Evolutionary conservation across 768 basidiomycete species (phyloP), one percentile per base, ranked within the genome.

Genomic region (Mycena polygramma): DNA sequence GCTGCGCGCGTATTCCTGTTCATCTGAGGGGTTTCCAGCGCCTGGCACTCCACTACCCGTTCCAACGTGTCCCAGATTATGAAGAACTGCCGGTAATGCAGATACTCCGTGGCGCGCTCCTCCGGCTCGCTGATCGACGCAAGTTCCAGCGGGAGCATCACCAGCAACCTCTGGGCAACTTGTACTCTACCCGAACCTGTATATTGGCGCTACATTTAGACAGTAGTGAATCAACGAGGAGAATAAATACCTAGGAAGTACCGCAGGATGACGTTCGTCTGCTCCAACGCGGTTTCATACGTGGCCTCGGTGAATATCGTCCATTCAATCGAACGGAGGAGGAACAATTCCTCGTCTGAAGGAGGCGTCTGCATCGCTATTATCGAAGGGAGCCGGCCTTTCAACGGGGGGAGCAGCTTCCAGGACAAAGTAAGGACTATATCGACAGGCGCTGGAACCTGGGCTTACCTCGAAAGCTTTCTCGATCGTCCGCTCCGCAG

Each of bases 261-360:
- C 19, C 97, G 90, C 66, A 96, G 77, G 68, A 98, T 93, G 48
- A 93, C 91, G 67, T 97, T 97, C 1, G 94, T 91, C 75, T 96
- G 94, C 75, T 93, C 90, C 11, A 98, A 82, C 0, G 96, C 97
- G 8, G 91, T 91, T 14, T 85, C 82, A 71, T 92, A 90, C 1
- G 97, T 99, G 7, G 86, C 81, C 39, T 90, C 88, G 73, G 87
- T 84, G 77, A 94, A 93, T 0, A 90, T 92, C 60, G 97, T 93
- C 97, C 97, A 99, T 76, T 99, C 97, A 57, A 98, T 91, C 0
- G 94, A 94, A 22, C 96, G 89, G 37, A 97, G 85, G 10, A 99
- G 83, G 57, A 93, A 78, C 70, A 81, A 76, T 76, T 95, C 93
- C 0, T 81, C 79, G 19, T 90, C 89, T 1, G 84, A 87, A 0